phyloP scores from a whole-genome alignment of 106 monocot genomes.

The Posidonia australis region DNA sequence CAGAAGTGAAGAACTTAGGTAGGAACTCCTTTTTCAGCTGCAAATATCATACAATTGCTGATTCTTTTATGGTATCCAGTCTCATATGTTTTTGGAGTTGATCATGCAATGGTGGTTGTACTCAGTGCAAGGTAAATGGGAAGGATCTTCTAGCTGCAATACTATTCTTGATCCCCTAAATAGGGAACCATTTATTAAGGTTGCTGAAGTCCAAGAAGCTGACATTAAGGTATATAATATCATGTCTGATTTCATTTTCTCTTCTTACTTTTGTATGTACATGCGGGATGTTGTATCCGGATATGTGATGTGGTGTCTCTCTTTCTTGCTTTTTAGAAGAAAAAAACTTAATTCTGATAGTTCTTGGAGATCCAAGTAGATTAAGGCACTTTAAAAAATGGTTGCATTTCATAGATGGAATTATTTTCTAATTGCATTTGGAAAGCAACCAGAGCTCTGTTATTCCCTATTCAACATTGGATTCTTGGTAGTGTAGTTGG shows the following conservation, averaged over 20 bases:
- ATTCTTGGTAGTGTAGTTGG: too few species aligned
- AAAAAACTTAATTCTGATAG: background rate
- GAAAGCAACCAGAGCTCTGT: too few species aligned
- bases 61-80: background rate
- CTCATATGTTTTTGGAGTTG: background rate
- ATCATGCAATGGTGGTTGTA: background rate
- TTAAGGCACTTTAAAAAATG: background rate
- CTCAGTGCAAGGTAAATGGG: constrained; percentile 95
- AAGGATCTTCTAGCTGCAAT: constrained; percentile 52
- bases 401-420: background rate
- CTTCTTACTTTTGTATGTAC: background rate
- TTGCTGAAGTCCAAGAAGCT: constrained; percentile 63
- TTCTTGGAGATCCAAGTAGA: background rate
- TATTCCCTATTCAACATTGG: too few species aligned
- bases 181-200: constrained; percentile 80
- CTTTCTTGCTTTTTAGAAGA: background rate
- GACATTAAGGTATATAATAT: constrained; percentile 46
- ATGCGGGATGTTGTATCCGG: too few species aligned
- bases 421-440: background rate
- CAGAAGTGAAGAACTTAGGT: constrained; percentile 89
- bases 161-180: constrained; percentile 73
- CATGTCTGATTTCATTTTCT: background rate
- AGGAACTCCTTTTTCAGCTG: background rate
- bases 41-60: background rate
- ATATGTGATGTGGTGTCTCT: background rate